Conservation (phyloP, 257 asterid genomes). For the Pogostemon cablin region DNA sequence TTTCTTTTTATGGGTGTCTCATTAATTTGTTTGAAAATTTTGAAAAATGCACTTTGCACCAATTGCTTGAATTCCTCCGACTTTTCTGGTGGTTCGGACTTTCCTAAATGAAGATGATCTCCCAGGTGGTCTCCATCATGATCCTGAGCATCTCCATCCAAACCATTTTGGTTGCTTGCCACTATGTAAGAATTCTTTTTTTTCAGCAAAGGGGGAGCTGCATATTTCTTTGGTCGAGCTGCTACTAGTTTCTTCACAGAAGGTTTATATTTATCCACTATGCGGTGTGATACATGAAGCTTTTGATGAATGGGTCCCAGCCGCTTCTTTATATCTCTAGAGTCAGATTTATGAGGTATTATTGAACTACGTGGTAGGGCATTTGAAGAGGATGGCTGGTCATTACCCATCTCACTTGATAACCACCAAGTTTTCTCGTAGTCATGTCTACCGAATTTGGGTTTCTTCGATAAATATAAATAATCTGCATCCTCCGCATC, state of each 20-base stretch:
- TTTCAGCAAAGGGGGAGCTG: constrained; percentile 57
- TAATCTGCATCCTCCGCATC: constrained; percentile 40
- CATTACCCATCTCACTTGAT: constrained; percentile 27
- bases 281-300: constrained; percentile 56
- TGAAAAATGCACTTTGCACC: constrained; percentile 61
- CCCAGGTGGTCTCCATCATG: constrained; percentile 41
- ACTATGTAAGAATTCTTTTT: constrained; percentile 30
- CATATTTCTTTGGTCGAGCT: constrained; percentile 44
- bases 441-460: constrained; percentile 30
- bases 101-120: constrained; percentile 39
- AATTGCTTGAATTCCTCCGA: constrained; percentile 72
- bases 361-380: constrained; percentile 33
- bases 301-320: constrained; percentile 55
- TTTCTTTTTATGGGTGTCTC: constrained; percentile 57
- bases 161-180: constrained; percentile 36
- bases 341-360: constrained; percentile 35
- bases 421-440: constrained; percentile 37
- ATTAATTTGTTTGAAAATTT: constrained; percentile 61
- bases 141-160: constrained; percentile 37
- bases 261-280: constrained; percentile 42
- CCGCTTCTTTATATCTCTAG: constrained; percentile 62
- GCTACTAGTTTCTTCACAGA: constrained; percentile 60
- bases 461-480: constrained; percentile 34
- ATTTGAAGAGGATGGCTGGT: constrained; percentile 39
- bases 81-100: constrained; percentile 64